These are phyloP conservation scores for Corynascus novoguineensis DNA, from an alignment of 495 filamentous ascomycete species.

Conservation along the genomic window DNA sequence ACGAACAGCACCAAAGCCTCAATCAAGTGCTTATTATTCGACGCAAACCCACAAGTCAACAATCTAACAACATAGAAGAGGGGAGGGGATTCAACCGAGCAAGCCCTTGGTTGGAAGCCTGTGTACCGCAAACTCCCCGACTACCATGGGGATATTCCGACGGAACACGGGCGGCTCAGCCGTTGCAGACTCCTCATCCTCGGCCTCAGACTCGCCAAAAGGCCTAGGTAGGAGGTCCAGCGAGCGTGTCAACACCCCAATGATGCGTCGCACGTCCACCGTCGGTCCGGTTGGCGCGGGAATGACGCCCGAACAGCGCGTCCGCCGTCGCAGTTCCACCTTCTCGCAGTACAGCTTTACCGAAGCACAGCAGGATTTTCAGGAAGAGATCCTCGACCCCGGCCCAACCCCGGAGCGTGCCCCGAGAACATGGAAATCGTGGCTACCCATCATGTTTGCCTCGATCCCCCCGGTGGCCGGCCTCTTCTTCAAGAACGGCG, in stretches of 20 bases:
- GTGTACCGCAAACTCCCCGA: no score
- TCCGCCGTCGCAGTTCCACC: conserved; percentile 61
- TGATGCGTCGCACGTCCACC: not conserved
- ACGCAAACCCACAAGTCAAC: no score
- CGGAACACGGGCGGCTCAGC: not conserved
- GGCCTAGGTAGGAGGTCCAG: not conserved
- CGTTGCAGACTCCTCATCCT: not conserved
- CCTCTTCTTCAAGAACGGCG: conserved; percentile 78
- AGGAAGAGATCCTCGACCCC: conserved; percentile 68
- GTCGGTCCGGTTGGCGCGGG: not conserved
- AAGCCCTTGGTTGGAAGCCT: not conserved
- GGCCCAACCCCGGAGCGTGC: conserved; percentile 31
- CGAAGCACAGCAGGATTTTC: conserved; percentile 61
- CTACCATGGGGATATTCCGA: not conserved
- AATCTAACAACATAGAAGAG: no score
- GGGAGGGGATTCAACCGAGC: not conserved
- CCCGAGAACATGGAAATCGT: conserved; percentile 54
- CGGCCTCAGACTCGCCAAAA: not conserved
- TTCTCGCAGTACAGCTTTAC: conserved; percentile 65
- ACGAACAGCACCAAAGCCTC: no score
- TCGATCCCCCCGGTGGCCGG: conserved; percentile 81
- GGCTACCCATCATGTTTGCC: conserved; percentile 71
- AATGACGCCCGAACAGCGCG: conserved; percentile 23
- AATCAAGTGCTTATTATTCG: no score
- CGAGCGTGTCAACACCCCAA: not conserved